Base-by-base conservation (phyloP, 768 basidiomycete species). In the Lactarius hatsudake region DNA sequence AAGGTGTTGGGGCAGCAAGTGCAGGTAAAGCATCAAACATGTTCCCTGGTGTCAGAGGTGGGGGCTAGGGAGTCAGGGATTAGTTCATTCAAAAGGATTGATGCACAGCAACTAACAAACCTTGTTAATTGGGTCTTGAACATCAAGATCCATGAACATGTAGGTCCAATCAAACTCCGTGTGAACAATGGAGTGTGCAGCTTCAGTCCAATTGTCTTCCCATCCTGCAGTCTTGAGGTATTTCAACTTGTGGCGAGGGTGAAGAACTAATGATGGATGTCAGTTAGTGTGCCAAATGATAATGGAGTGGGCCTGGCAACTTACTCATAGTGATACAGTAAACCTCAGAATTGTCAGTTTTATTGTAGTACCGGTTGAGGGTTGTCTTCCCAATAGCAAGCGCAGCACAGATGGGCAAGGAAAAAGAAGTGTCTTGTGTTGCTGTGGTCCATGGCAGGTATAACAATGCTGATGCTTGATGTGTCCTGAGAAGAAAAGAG, bases 251-350 rank as follows among this genome's bases (percentile, higher is more conserved):
- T 57, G 32, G 12, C 20, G 5, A 36, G 36, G 63, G 23, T 64
- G 63, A 5, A 64, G 55, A 6, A 58, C 63, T 64, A 8, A 17
- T 7, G 4, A n/a, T 8, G 18, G 13, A 18, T 13, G 13, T 10
- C 9, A 73, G 69, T 9, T 61, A 30, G 28, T 3, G 3, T 30
- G 28, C 28, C 3, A 13, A 15, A 40, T 13, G 13, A 12, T 12
- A 40, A 40, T 40, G 10, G 13, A 12, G 10, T 40, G 40, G 13
- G 28, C 28, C 28, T 30, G 28, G 28, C 28, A 3, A 30, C 28
- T 30, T 30, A 76, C 75, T 61, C 74, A 76, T 76, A 4, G 74
- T 73, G 45, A 77, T 76, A 1, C 71, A 63, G 60, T 76, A 77
- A 0, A 72, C 60, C 18, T 70, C 67, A 0, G 74, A 73, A 7